Evolutionary conservation across 352 stramenopile species (phyloP).

Genomic region (Pythium sukuiense): DNA sequence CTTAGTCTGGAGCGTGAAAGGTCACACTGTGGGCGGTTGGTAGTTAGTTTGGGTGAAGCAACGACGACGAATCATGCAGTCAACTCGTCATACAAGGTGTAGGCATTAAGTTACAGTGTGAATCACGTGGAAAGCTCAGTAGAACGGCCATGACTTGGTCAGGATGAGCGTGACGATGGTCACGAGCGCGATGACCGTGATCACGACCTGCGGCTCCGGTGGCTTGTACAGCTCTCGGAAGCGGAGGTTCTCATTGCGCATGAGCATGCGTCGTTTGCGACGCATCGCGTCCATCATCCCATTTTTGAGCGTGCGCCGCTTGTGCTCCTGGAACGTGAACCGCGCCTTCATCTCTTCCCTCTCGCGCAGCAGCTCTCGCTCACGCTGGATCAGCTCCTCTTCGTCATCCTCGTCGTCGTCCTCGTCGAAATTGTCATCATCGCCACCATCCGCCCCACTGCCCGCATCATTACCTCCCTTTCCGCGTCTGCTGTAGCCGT

Average conservation of each 20-base stretch:
- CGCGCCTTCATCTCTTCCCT: constrained; percentile 41
- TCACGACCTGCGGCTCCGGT: constrained; percentile 65
- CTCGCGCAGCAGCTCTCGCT: constrained; percentile 27
- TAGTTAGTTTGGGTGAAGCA: neutral
- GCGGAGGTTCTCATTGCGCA: constrained; percentile 71
- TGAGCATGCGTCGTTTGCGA: constrained; percentile 62
- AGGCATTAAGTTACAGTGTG: neutral
- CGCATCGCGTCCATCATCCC: constrained; percentile 51
- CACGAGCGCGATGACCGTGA: constrained; percentile 47
- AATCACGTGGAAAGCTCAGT: constrained; percentile 27
- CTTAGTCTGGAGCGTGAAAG: constrained; percentile 7
- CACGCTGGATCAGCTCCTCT: constrained; percentile 25
- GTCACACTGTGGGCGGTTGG: constrained; percentile 4
- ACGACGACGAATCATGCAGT: neutral
- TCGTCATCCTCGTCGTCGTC: constrained; percentile 37
- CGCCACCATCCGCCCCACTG: neutral
- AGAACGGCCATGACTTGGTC: constrained; percentile 80
- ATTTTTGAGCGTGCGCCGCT: constrained; percentile 32
- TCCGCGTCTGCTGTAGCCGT: neutral
- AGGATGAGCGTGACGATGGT: constrained; percentile 70
- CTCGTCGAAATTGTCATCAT: constrained; percentile 30
- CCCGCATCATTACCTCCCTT: neutral
- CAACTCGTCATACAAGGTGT: neutral
- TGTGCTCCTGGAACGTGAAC: constrained; percentile 56
- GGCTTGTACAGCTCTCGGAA: constrained; percentile 75